Evolutionary conservation across 768 basidiomycete genomes (phyloP).

Genomic region (Boletellus emodensis): DNA sequence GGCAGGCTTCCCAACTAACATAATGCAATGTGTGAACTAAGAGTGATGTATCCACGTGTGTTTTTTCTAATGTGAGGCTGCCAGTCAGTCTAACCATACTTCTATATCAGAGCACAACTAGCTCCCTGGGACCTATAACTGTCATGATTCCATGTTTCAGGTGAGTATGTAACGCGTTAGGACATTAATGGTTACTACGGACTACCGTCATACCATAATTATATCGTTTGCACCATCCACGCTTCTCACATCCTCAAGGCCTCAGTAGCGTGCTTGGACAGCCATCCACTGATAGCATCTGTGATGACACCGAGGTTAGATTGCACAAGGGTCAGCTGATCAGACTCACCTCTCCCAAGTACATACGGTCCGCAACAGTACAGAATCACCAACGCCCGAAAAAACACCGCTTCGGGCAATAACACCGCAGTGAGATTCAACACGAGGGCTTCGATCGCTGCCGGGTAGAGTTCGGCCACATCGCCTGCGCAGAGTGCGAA

Average conservation of each 20-base stretch:
- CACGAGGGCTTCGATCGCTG: conserved; percentile 6
- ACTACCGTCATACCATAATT: no score
- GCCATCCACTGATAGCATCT: conserved; percentile 13
- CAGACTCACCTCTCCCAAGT: conserved; percentile 8
- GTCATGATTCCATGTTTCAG: no score
- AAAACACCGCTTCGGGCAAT: conserved; percentile 8
- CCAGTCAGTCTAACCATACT: no score
- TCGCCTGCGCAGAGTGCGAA: conserved; percentile 6
- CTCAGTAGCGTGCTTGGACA: conserved; percentile 6
- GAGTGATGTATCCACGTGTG: not conserved
- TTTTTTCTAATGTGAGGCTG: no score
- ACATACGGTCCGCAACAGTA: conserved; percentile 15
- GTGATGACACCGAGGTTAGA: not conserved
- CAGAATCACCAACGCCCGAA: conserved; percentile 12
- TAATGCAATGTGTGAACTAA: not conserved
- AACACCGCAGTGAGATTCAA: conserved; percentile 7
- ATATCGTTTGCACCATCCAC: no score
- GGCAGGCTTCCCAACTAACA: not conserved
- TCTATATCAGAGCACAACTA: no score
- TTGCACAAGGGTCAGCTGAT: not conserved
- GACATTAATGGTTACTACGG: no score
- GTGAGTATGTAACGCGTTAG: no score
- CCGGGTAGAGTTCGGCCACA: conserved; percentile 13
- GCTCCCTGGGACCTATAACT: no score
- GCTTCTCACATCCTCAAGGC: not conserved